Conservation (phyloP, 176 grass and related monocot species). For the Elymus sibiricus region DNA sequence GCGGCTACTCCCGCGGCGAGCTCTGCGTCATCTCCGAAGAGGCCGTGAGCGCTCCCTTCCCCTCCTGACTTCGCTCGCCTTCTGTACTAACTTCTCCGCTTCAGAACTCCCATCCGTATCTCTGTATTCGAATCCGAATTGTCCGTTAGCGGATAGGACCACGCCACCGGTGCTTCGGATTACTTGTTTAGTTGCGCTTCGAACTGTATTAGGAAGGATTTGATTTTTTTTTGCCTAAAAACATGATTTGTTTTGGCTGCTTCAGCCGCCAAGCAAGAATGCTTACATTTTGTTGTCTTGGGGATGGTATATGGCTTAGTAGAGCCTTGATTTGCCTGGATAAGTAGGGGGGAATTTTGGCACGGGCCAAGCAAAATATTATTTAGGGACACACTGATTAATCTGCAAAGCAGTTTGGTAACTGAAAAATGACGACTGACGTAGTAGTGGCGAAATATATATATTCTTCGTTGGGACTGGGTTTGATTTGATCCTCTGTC, state of each 20-base stretch:
- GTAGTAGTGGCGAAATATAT: not conserved
- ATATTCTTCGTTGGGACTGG: slow-evolving; percentile 4
- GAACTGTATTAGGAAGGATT: not conserved
- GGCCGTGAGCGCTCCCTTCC: not conserved
- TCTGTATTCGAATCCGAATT: too few relatives aligned
- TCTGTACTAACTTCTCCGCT: not conserved
- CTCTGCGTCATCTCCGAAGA: slow-evolving; percentile 98
- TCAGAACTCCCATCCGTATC: not conserved
- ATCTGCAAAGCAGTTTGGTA: not conserved
- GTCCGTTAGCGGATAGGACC: not conserved
- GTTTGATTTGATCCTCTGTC: not conserved
- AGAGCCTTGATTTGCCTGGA: not conserved
- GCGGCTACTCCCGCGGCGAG: slow-evolving; percentile 48
- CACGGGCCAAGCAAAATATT: not conserved
- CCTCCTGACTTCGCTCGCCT: not conserved
- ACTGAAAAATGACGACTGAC: not conserved
- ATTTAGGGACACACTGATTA: not conserved
- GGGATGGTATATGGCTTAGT: not conserved
- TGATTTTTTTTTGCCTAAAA: not conserved
- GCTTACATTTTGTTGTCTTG: not conserved
- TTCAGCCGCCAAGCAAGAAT: not conserved
- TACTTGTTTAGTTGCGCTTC: not conserved
- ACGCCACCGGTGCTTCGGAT: not conserved
- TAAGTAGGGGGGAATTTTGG: not conserved
- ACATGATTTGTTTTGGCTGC: not conserved